phyloP scores from a whole-genome alignment of 75 land plant species.

The Pinus tabuliformis region DNA sequence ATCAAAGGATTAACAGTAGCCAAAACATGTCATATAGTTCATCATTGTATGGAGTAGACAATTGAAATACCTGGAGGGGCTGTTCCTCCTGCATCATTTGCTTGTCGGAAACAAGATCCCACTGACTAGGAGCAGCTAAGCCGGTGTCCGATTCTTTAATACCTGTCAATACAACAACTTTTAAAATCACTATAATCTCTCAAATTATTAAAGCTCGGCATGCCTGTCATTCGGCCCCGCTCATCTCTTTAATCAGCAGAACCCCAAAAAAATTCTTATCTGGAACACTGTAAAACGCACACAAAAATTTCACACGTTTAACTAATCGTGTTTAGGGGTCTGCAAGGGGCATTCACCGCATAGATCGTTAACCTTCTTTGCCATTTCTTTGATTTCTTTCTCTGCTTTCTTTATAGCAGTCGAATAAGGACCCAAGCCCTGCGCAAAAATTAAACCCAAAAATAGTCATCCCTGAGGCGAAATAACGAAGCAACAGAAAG shows the following conservation, averaged over 20 bases:
- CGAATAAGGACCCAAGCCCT: conserved; percentile 99
- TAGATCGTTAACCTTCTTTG: conserved; percentile 89
- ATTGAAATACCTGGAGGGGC: conserved; percentile 71
- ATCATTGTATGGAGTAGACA: too few species aligned
- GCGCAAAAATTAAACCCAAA: not conserved
- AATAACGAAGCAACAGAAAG: not conserved
- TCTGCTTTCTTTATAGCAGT: conserved; percentile 73
- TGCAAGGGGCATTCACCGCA: conserved; percentile 55
- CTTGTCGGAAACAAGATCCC: conserved; percentile 99
- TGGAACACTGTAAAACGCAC: not conserved
- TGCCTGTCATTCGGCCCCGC: not conserved
- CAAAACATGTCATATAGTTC: too few species aligned
- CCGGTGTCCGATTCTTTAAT: conserved; percentile 99
- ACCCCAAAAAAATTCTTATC: not conserved
- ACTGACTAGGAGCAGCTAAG: conserved; percentile 95
- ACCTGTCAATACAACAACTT: conserved; percentile 32
- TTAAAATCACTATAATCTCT: too few species aligned
- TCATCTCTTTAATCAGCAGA: not conserved
- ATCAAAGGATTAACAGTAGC: too few species aligned
- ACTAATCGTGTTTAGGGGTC: not conserved
- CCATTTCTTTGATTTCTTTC: conserved; percentile 98
- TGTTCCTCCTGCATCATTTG: conserved; percentile 99
- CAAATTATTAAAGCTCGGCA: not conserved
- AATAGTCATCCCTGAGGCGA: not conserved
- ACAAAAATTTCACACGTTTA: not conserved